A percentile compares a stretch with the other conserved stretches of the same genome.
Evolutionary conservation across 495 filamentous ascomycete species (phyloP).

Genomic region (Usnea hakonensis): DNA sequence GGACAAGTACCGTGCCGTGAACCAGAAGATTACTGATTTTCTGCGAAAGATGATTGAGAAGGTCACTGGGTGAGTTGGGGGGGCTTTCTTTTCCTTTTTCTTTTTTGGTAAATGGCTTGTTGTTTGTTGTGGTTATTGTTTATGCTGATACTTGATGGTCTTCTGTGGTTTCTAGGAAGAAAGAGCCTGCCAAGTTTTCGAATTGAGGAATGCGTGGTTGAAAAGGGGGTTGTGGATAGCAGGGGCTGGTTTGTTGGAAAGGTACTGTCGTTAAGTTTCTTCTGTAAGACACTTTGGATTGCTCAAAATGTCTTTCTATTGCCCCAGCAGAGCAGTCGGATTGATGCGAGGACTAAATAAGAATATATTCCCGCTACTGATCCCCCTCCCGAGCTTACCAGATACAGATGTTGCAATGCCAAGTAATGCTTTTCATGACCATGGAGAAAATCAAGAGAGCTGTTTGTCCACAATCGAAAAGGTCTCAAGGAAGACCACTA

Average conservation of each 20-base stretch:
- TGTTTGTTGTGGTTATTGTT: not conserved
- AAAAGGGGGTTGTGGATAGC: not conserved
- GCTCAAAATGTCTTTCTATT: not conserved
- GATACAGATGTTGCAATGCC: not conserved
- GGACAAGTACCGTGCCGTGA: slow-evolving; percentile 20
- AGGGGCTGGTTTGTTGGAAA: not conserved
- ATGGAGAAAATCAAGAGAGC: not conserved
- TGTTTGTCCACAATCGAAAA: not conserved
- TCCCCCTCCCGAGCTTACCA: not conserved
- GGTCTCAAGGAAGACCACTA: not conserved
- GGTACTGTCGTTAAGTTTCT: not conserved
- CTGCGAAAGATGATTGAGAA: slow-evolving; percentile 20
- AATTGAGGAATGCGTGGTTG: slow-evolving; percentile 3
- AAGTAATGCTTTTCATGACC: not conserved
- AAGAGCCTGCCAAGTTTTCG: slow-evolving; percentile 17
- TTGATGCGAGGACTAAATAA: not conserved
- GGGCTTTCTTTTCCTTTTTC: no score
- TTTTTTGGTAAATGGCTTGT: not conserved
- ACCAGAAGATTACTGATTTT: slow-evolving; percentile 23
- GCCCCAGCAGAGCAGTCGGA: not conserved
- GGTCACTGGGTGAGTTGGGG: slow-evolving; percentile 20
- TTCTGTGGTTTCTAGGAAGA: slow-evolving; percentile 7
- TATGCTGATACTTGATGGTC: not conserved
- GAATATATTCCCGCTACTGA: not conserved
- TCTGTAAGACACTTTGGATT: not conserved